Evolutionary conservation across 768 basidiomycete species (phyloP).

Genomic region (Pulveroboletus sp.): DNA sequence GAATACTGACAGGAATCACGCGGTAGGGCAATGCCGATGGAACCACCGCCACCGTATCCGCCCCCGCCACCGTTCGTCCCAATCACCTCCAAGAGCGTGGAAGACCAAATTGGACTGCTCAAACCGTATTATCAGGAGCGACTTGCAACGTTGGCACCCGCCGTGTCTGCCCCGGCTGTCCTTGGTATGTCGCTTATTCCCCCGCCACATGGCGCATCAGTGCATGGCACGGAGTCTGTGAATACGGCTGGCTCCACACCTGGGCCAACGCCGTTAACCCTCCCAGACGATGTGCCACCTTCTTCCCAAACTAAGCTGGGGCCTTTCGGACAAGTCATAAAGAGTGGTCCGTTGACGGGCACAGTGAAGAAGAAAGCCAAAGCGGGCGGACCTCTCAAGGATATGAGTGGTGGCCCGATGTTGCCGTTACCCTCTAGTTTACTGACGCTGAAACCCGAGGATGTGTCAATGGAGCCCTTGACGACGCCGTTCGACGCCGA

Average conservation of each 20-base stretch:
- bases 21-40: conserved; percentile 55
- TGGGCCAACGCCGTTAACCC: conserved; percentile 27
- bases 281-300: conserved; percentile 63
- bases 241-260: neutral
- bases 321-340: conserved; percentile 71
- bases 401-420: conserved; percentile 12
- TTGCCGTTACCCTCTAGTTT: conserved; percentile 18
- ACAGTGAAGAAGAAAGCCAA: conserved; percentile 59
- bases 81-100: conserved; percentile 58
- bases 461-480: conserved; percentile 18
- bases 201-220: conserved; percentile 4
- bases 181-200: conserved; percentile 16
- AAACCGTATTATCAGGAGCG: conserved; percentile 66
- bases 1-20: conserved; percentile 3
- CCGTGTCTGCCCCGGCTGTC: conserved; percentile 12
- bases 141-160: conserved; percentile 40
- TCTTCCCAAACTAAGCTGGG: conserved; percentile 66
- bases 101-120: conserved; percentile 82
- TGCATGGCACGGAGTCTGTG: neutral
- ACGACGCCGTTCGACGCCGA: conserved; percentile 13
- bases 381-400: conserved; percentile 24
- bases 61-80: conserved; percentile 79
- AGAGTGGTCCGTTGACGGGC: conserved; percentile 40
- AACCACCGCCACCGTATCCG: conserved; percentile 79
- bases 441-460: conserved; percentile 17